Conservation (phyloP, 345 rosid species). For the Diplotaxis tenuifolia region DNA sequence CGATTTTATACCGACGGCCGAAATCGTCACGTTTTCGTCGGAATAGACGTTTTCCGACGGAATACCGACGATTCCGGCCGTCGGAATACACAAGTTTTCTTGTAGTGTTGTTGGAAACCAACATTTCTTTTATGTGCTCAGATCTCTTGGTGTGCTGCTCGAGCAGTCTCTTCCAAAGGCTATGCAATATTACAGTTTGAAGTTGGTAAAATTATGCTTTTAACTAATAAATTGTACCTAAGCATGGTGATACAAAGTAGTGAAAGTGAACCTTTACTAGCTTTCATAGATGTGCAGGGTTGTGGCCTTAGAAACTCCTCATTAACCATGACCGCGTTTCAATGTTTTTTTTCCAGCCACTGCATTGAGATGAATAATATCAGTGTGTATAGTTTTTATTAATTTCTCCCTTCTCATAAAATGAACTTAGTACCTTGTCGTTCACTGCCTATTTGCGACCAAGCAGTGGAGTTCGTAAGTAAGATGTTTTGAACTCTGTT, state of each 20-base stretch:
- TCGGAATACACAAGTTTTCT: too few species aligned
- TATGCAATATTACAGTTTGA: too few species aligned
- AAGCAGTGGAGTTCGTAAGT: background rate
- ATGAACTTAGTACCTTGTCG: background rate
- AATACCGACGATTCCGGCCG: too few species aligned
- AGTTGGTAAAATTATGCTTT: too few species aligned
- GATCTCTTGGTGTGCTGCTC: too few species aligned
- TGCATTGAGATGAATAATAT: background rate
- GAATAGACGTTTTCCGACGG: too few species aligned
- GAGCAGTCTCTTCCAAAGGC: too few species aligned
- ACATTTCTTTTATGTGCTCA: too few species aligned
- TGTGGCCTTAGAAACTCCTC: background rate
- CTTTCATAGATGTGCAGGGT: background rate
- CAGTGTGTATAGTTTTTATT: background rate
- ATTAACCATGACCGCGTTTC: background rate
- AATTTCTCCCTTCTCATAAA: background rate
- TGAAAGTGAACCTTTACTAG: background rate
- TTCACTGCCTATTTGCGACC: background rate
- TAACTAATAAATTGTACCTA: too few species aligned
- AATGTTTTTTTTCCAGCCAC: background rate
- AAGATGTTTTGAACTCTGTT: background rate
- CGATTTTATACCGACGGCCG: too few species aligned
- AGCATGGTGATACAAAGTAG: too few species aligned
- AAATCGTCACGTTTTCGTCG: too few species aligned
- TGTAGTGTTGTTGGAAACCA: slow-evolving; percentile 1